Conservation (phyloP, 202 grass and related monocot genomes). For the Carex sylvatica region DNA sequence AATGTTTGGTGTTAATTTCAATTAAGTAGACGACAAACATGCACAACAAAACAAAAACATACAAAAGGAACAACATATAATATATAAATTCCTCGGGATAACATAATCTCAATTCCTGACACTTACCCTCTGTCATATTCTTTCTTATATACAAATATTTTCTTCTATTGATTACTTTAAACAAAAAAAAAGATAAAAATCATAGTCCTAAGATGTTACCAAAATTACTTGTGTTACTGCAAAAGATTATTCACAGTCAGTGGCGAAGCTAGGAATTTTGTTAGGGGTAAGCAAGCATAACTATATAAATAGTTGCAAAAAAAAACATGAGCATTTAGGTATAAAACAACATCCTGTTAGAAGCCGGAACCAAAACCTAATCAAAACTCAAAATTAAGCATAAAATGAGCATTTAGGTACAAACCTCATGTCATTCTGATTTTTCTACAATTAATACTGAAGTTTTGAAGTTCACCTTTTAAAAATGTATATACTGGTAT, state of each 20-base stretch:
- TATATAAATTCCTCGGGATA: not conserved
- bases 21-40: not conserved
- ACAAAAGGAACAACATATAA: not conserved
- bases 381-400: too few relatives aligned
- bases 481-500: too few relatives aligned
- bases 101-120: not conserved
- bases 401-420: too few relatives aligned
- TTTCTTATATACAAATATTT: constrained; percentile 23
- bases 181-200: not conserved
- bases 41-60: not conserved
- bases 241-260: constrained; percentile 99
- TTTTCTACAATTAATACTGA: too few relatives aligned
- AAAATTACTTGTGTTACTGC: constrained; percentile 45
- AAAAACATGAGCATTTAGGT: too few relatives aligned
- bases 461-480: too few relatives aligned
- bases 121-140: constrained; percentile 16
- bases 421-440: too few relatives aligned
- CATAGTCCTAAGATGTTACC: constrained; percentile 17
- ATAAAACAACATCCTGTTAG: too few relatives aligned
- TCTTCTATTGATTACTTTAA: constrained; percentile 5
- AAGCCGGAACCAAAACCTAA: too few relatives aligned
- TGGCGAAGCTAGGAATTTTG: too few relatives aligned
- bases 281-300: too few relatives aligned
- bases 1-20: not conserved
- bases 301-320: too few relatives aligned